phyloP scores from a whole-genome alignment of 2,329 filamentous ascomycete species.

The Calonectria naviculata region DNA sequence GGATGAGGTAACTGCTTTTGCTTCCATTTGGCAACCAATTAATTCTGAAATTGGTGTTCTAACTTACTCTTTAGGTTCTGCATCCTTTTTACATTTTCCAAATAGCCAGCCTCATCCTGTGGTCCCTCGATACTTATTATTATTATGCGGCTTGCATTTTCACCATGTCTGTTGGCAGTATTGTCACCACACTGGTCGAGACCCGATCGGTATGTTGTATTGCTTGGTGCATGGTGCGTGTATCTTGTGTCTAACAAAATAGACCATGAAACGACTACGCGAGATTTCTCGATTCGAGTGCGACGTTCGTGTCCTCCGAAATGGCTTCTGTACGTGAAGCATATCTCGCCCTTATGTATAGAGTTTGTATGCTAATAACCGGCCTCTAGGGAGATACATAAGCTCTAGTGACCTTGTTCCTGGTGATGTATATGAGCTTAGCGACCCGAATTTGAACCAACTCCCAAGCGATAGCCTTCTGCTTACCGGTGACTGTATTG shows the following conservation, averaged over 20 bases:
- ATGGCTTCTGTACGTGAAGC: conserved; percentile 83
- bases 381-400: conserved; percentile 77
- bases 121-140: conserved; percentile 97
- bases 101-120: conserved; percentile 91
- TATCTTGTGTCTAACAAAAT: conserved; percentile 14
- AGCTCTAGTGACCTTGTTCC: conserved; percentile 90
- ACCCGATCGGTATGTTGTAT: conserved; percentile 76
- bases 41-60: neutral
- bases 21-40: neutral
- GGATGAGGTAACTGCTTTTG: conserved; percentile 74
- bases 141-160: conserved; percentile 98
- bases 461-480: conserved; percentile 94
- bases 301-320: conserved; percentile 91
- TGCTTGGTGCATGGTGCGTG: neutral
- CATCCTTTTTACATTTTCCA: conserved; percentile 99
- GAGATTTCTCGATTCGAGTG: conserved; percentile 97
- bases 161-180: conserved; percentile 92
- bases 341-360: neutral
- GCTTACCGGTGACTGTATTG: conserved; percentile 94
- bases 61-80: conserved; percentile 70
- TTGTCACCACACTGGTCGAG: conserved; percentile 88
- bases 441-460: conserved; percentile 87
- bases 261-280: conserved; percentile 89
- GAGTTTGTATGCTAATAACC: neutral
- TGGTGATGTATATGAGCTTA: conserved; percentile 96